phyloP scores from a whole-genome alignment of 768 basidiomycete species.

The Cystobasidium ongulense region DNA sequence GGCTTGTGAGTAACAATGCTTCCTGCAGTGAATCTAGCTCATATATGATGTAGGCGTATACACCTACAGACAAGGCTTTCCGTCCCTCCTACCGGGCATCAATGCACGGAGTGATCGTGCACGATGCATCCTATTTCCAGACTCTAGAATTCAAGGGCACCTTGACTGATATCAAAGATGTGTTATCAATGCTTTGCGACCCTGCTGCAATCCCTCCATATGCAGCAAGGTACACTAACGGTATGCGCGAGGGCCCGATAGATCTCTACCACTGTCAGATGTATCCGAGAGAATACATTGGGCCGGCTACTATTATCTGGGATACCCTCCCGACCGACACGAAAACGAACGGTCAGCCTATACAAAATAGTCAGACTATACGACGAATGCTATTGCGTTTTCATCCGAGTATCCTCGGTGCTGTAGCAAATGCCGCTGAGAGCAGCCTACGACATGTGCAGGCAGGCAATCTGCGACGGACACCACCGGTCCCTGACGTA shows the following conservation, averaged over 20 bases:
- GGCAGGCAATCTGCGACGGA: neutral
- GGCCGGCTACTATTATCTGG: conserved; percentile 70
- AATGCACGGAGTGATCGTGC: conserved; percentile 71
- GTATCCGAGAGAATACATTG: conserved; percentile 66
- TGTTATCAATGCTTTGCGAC: conserved; percentile 33
- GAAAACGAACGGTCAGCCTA: neutral
- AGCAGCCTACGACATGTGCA: neutral
- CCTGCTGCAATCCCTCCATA: neutral
- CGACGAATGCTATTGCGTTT: conserved; percentile 60
- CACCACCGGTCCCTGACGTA: neutral
- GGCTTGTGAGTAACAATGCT: conserved; percentile 55
- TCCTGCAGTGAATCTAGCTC: neutral
- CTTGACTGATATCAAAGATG: neutral
- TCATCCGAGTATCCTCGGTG: conserved; percentile 61
- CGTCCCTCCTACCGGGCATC: conserved; percentile 85
- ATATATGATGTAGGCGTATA: conserved; percentile 54
- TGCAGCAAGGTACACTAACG: conserved; percentile 45
- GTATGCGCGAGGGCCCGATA: conserved; percentile 60
- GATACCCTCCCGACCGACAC: conserved; percentile 44
- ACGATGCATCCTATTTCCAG: conserved; percentile 70
- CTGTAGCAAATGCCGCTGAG: conserved; percentile 48
- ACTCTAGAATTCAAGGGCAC: conserved; percentile 36
- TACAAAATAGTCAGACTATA: neutral
- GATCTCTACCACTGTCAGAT: conserved; percentile 56
- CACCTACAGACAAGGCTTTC: conserved; percentile 84